Conservation (phyloP, 441 rosid species). For the Populus hybrid region DNA sequence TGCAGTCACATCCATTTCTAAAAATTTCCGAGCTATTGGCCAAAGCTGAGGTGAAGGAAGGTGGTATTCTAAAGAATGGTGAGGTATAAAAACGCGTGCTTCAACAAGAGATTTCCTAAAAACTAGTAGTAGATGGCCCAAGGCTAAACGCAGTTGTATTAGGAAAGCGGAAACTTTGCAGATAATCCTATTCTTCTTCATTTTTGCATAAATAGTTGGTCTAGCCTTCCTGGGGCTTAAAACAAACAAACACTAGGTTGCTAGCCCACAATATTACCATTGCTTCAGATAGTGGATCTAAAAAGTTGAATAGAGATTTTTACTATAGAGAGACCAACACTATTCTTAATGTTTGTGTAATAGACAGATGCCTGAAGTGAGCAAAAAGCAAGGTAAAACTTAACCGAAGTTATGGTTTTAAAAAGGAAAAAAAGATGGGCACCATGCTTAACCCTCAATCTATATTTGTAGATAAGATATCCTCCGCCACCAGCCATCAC, state of each 20-base stretch:
- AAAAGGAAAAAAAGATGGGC: background rate
- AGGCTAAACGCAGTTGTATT: too few species aligned
- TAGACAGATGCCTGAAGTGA: background rate
- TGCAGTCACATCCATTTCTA: too few species aligned
- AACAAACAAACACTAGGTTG: background rate
- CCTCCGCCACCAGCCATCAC: slow-evolving; percentile 83
- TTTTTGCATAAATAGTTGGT: background rate
- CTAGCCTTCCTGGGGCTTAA: background rate
- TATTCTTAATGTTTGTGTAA: too few species aligned
- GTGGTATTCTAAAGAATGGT: too few species aligned
- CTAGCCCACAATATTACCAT: background rate
- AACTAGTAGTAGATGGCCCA: too few species aligned
- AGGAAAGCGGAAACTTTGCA: background rate
- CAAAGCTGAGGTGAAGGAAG: too few species aligned
- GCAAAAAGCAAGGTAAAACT: background rate
- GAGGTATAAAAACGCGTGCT: too few species aligned
- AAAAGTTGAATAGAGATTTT: background rate
- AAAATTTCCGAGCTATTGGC: too few species aligned
- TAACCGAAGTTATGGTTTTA: background rate
- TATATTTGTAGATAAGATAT: slow-evolving; percentile 85
- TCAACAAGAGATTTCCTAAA: too few species aligned
- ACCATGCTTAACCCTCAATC: slow-evolving; percentile 72
- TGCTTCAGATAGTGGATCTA: background rate
- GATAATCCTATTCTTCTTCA: background rate
- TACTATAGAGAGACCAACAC: background rate